Evolutionary conservation across 2,329 filamentous ascomycete species (phyloP).

Genomic region (Ophiosphaerella herpotricha): DNA sequence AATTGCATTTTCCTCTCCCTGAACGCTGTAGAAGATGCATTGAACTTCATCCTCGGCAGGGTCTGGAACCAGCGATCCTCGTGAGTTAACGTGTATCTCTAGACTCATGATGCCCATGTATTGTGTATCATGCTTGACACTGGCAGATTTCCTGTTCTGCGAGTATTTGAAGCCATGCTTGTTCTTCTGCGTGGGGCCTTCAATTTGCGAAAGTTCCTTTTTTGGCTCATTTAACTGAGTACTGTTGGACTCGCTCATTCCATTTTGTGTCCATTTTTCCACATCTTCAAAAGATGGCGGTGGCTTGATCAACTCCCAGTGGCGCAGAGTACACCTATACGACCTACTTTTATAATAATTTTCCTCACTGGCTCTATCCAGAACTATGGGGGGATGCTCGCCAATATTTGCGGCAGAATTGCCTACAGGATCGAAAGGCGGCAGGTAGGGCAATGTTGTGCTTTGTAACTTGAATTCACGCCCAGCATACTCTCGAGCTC

Average conservation of each 20-base stretch:
- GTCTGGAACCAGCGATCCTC: slow-evolving; percentile 80
- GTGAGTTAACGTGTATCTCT: slow-evolving; percentile 88
- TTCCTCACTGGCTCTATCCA: slow-evolving; percentile 60
- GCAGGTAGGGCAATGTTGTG: slow-evolving; percentile 76
- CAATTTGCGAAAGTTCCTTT: slow-evolving; percentile 74
- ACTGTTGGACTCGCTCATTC: slow-evolving; percentile 32
- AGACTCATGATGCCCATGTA: slow-evolving; percentile 98
- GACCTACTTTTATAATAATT: slow-evolving; percentile 58
- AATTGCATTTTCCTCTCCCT: slow-evolving; percentile 70
- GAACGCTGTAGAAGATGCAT: slow-evolving; percentile 88
- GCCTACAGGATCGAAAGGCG: slow-evolving; percentile 72
- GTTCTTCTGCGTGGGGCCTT: slow-evolving; percentile 82
- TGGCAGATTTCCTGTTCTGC: slow-evolving; percentile 73
- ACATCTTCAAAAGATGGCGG: slow-evolving; percentile 77
- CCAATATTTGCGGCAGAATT: slow-evolving; percentile 62
- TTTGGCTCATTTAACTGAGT: slow-evolving; percentile 1
- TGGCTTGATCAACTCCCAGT: slow-evolving; percentile 75
- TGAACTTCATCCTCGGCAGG: slow-evolving; percentile 88
- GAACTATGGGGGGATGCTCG: slow-evolving; percentile 51
- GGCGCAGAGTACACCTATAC: slow-evolving; percentile 63
- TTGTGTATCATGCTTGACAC: slow-evolving; percentile 79
- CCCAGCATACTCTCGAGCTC: slow-evolving; percentile 81
- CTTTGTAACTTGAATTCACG: slow-evolving; percentile 80
- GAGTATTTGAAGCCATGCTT: slow-evolving; percentile 85
- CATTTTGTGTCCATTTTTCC: slow-evolving; percentile 63